Base-by-base conservation (phyloP, 148 eudicot genomes). In the Gaultheria prostrata region DNA sequence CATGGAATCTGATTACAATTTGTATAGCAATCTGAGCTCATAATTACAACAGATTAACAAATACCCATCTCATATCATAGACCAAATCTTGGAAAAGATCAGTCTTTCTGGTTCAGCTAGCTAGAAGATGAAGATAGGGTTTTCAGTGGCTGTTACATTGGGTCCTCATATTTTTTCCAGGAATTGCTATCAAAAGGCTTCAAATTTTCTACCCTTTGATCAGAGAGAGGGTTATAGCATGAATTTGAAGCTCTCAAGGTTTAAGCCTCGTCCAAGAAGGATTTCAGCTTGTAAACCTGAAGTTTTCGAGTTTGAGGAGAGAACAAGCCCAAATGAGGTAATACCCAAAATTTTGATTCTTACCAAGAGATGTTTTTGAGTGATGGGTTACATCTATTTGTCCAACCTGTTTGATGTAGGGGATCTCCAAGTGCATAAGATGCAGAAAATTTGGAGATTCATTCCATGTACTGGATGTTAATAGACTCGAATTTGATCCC, bases 271-370 rank as follows among this genome's bases (percentile, higher is more conserved):
- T 65, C 46, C 59, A 21, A 83, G 76, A 50, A 78, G 80, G 35
- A 43, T 76, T 75, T 51, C 80, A 63, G 81, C 82, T 59, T 85
- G 86, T 89, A 86, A 80, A 32, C 61, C 59, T 15, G 86, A 91
- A 50, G 32, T 84, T 67, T 65, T 82, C 80, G 87, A 88, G 75
- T 89, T 90, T 85, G 92, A 94, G 35, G 92, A 93, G 76, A 92
- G 99, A 88, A 89, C 88, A 24, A 96, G 99, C 86, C 90, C 97
- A 26, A 82, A 84, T 87, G 92, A 94, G 99, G 99, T 94, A 65
- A 91, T 48, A 1, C 59, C 83, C 83, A 82, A 74, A 76, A 13
- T 79, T 79, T 2, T 39, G 43, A 32, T 28, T 17, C 67, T 71
- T 53, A 26, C 17, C 56, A 9, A 45, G 30, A 28, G 18, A 17